Percentiles rank a stretch among this genome's conserved stretches.
Evolutionary conservation across 1,284 basidiomycete genomes (phyloP).

Genomic region (Sparassis latifolia): DNA sequence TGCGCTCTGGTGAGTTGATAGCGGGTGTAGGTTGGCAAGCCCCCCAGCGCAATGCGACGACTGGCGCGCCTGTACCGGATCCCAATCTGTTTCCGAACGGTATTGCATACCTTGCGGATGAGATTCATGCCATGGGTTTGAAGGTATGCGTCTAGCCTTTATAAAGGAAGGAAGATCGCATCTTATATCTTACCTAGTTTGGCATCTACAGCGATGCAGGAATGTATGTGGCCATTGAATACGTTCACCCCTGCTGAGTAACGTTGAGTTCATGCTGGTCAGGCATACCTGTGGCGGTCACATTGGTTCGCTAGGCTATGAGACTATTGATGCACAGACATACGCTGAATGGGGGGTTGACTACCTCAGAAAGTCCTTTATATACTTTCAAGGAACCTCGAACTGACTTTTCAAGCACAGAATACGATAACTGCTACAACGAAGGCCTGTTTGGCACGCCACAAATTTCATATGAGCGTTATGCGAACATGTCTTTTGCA

Average conservation of each 20-base stretch:
- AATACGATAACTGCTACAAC: constrained; percentile 44
- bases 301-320: constrained; percentile 40
- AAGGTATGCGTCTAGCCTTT: constrained; percentile 22
- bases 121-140: constrained; percentile 36
- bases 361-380: constrained; percentile 30
- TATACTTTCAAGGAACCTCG: background rate
- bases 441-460: constrained; percentile 37
- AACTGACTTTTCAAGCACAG: constrained; percentile 13
- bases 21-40: constrained; percentile 28
- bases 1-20: too few species aligned
- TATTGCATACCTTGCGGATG: constrained; percentile 33
- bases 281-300: constrained; percentile 36
- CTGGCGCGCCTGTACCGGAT: constrained; percentile 28
- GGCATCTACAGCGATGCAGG: constrained; percentile 46
- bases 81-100: constrained; percentile 38
- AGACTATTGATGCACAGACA: constrained; percentile 40
- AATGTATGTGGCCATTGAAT: constrained; percentile 15
- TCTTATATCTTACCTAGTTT: constrained; percentile 18
- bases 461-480: constrained; percentile 35
- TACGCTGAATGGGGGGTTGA: constrained; percentile 40
- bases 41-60: constrained; percentile 21
- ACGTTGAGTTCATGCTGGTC: background rate
- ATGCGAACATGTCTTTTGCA: constrained; percentile 39
- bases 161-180: too few species aligned
- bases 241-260: background rate